phyloP scores from a whole-genome alignment of 2,329 filamentous ascomycete species.

The Aspergillus oerlinghausenensis region DNA sequence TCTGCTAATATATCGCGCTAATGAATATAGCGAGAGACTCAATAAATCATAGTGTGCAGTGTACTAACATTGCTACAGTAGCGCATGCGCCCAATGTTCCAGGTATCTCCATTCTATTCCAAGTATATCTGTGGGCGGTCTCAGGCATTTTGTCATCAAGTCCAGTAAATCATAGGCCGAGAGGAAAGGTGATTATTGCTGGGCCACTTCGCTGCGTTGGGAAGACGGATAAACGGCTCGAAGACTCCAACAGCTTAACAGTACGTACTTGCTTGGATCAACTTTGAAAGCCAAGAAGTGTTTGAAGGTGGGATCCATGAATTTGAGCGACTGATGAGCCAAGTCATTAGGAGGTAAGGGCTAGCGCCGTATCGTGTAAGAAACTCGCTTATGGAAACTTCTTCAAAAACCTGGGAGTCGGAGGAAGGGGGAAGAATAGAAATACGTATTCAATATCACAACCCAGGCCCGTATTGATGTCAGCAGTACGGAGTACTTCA shows the following conservation, averaged over 20 bases:
- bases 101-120: too few relatives aligned
- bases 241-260: background rate
- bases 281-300: background rate
- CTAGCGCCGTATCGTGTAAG: too few relatives aligned
- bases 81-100: too few relatives aligned
- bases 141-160: background rate
- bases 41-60: too few relatives aligned
- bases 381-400: background rate
- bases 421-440: background rate
- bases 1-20: too few relatives aligned
- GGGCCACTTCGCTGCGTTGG: background rate
- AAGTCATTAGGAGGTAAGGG: too few relatives aligned
- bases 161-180: background rate
- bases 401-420: too few relatives aligned
- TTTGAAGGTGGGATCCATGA: background rate
- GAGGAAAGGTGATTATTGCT: background rate
- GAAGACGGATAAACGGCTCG: background rate
- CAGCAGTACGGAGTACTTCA: background rate
- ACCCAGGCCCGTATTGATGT: background rate
- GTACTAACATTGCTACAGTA: too few relatives aligned
- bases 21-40: too few relatives aligned
- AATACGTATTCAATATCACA: too few relatives aligned
- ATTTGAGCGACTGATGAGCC: too few relatives aligned
- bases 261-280: background rate
- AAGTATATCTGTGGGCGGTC: background rate